Evolutionary conservation across 495 filamentous ascomycete genomes (phyloP).

Genomic region (Pseudomonodictys pantanalensis): DNA sequence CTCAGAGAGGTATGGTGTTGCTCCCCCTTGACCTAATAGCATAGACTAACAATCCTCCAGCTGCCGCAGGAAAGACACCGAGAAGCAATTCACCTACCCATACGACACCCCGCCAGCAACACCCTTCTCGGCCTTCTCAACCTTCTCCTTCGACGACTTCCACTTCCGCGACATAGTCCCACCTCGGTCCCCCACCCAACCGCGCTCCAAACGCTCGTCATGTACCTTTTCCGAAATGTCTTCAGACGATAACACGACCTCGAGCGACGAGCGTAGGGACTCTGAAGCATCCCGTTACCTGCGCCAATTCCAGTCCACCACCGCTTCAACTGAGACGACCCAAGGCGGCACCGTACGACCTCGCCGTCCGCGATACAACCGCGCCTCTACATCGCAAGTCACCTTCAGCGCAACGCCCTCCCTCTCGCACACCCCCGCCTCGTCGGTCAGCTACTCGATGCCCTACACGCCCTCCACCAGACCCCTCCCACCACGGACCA

Average conservation of each 20-base stretch:
- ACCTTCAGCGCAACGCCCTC: slow-evolving; percentile 35
- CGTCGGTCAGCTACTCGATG: slow-evolving; percentile 35
- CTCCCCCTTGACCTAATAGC: background rate
- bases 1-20: slow-evolving; percentile 41
- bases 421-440: slow-evolving; percentile 39
- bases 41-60: slow-evolving; percentile 29
- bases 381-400: slow-evolving; percentile 28
- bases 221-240: slow-evolving; percentile 35
- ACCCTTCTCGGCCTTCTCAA: slow-evolving; percentile 29
- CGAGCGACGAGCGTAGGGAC: slow-evolving; percentile 21
- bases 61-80: slow-evolving; percentile 42
- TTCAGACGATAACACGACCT: slow-evolving; percentile 27
- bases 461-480: slow-evolving; percentile 32
- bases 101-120: slow-evolving; percentile 34
- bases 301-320: slow-evolving; percentile 35
- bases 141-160: slow-evolving; percentile 38
- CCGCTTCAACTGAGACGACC: background rate
- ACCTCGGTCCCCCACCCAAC: slow-evolving; percentile 41
- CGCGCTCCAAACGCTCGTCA: slow-evolving; percentile 28
- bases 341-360: slow-evolving; percentile 17
- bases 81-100: slow-evolving; percentile 24
- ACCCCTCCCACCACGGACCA: slow-evolving; percentile 35
- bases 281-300: slow-evolving; percentile 37
- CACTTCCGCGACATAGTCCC: slow-evolving; percentile 43
- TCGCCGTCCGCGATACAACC: slow-evolving; percentile 27